Conservation (phyloP, 83 land plant species). For the Picea abies region DNA sequence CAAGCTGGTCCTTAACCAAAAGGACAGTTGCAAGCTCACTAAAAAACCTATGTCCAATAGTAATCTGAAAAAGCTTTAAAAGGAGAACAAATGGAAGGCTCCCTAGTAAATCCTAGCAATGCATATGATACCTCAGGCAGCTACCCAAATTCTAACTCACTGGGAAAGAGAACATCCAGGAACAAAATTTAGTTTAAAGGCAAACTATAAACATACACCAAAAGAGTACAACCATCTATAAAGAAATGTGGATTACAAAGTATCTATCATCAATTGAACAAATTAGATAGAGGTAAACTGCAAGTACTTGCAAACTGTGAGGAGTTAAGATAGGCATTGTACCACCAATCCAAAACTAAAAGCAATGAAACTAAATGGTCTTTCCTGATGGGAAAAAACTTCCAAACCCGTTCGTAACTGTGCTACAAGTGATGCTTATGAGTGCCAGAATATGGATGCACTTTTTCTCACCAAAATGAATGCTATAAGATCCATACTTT, state of each 20-base stretch:
- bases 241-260: background rate
- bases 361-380: background rate
- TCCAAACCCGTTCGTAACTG: background rate
- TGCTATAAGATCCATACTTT: background rate
- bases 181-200: background rate
- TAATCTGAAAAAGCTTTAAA: background rate
- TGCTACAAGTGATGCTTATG: background rate
- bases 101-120: background rate
- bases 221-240: background rate
- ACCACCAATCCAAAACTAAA: background rate
- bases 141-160: background rate
- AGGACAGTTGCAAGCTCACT: background rate
- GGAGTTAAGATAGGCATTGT: background rate
- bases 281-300: background rate
- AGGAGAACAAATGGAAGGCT: background rate
- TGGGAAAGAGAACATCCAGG: background rate
- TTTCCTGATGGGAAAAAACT: background rate
- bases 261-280: background rate
- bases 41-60: background rate
- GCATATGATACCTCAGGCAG: background rate
- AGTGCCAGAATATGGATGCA: background rate
- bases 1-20: background rate
- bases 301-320: background rate
- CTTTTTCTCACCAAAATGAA: background rate
- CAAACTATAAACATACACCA: background rate